phyloP scores from a whole-genome alignment of 768 basidiomycete genomes.

The Chalciporus piperatus region DNA sequence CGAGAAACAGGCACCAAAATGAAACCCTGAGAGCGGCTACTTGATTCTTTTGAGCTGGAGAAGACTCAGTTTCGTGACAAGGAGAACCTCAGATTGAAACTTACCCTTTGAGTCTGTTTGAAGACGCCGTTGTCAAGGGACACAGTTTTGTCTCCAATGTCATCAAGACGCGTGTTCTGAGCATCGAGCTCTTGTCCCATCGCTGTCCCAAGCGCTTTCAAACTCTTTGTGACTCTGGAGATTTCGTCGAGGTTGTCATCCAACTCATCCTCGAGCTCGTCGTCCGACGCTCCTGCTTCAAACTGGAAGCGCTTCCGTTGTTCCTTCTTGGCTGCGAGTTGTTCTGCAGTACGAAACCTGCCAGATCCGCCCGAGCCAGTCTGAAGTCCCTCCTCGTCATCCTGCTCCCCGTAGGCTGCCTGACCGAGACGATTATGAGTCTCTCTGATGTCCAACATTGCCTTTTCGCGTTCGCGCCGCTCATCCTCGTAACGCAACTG shows the following conservation, averaged over 20 bases:
- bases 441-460: constrained; percentile 82
- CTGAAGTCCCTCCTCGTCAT: constrained; percentile 41
- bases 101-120: constrained; percentile 79
- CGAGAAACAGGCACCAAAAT: neutral
- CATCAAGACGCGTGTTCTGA: constrained; percentile 79
- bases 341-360: constrained; percentile 46
- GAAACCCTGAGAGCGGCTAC: constrained; percentile 23
- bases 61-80: constrained; percentile 4
- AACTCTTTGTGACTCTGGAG: constrained; percentile 65
- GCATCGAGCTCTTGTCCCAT: constrained; percentile 87
- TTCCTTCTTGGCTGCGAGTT: constrained; percentile 57
- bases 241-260: constrained; percentile 92
- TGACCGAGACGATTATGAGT: constrained; percentile 82
- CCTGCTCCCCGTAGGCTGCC: constrained; percentile 58
- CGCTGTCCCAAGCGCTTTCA: constrained; percentile 75
- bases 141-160: constrained; percentile 76
- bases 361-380: constrained; percentile 34
- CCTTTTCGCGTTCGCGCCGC: constrained; percentile 76
- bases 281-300: constrained; percentile 85
- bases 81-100: constrained; percentile 24
- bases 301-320: constrained; percentile 87
- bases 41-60: constrained; percentile 61
- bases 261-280: constrained; percentile 92
- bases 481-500: constrained; percentile 87
- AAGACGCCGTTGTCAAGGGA: constrained; percentile 71